Conservation (phyloP, 2,329 filamentous ascomycete genomes). For the Microcera coccophila region DNA sequence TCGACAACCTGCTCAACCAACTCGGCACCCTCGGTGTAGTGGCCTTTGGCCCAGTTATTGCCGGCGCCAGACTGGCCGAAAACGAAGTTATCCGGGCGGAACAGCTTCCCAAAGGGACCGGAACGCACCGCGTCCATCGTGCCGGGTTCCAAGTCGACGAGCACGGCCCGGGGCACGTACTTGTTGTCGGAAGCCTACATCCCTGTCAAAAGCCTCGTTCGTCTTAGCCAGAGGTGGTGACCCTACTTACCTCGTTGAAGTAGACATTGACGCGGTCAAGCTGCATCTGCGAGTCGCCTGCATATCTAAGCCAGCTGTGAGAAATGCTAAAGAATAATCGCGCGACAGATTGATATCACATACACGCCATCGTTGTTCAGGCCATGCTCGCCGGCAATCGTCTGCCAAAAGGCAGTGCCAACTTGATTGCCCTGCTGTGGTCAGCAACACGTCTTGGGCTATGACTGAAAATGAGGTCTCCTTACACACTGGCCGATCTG, state of each 20-base stretch:
- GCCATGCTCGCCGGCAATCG: slow-evolving; percentile 86
- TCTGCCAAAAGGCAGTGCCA: slow-evolving; percentile 99
- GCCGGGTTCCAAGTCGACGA: slow-evolving; percentile 98
- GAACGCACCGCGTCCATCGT: slow-evolving; percentile 99
- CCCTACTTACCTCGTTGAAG: slow-evolving; percentile 68
- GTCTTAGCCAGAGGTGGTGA: slow-evolving; percentile 5
- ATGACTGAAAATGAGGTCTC: slow-evolving; percentile 23
- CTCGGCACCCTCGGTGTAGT: slow-evolving; percentile 99
- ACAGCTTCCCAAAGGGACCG: slow-evolving; percentile 96
- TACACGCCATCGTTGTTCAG: slow-evolving; percentile 96
- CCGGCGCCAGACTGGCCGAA: slow-evolving; percentile 99
- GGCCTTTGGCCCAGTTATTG: slow-evolving; percentile 99
- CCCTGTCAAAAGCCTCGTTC: neutral
- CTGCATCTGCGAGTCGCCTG: slow-evolving; percentile 97
- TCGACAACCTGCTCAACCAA: slow-evolving; percentile 97
- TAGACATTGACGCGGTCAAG: slow-evolving; percentile 99
- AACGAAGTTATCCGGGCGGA: slow-evolving; percentile 99
- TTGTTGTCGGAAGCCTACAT: slow-evolving; percentile 89
- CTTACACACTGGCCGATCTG: slow-evolving; percentile 99
- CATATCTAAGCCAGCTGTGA: too few relatives aligned
- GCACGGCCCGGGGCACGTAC: slow-evolving; percentile 97
- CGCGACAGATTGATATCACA: too few relatives aligned
- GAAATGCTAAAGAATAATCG: too few relatives aligned
- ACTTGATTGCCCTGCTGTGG: slow-evolving; percentile 99
- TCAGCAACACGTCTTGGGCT: slow-evolving; percentile 37